phyloP scores from a whole-genome alignment of 2,329 filamentous ascomycete species.

The Diaporthe sp. region DNA sequence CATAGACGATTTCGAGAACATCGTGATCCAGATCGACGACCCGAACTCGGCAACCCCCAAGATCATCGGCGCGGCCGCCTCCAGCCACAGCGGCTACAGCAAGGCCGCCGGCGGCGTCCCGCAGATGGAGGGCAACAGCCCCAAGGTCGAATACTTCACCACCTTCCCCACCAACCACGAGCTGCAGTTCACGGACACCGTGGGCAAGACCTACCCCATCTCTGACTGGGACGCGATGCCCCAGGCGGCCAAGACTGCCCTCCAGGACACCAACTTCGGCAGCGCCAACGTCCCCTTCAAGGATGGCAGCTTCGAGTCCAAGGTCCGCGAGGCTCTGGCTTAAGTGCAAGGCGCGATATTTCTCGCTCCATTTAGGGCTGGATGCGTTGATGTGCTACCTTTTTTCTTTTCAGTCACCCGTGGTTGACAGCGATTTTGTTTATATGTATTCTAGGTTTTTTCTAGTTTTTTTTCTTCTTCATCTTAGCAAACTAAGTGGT shows the following conservation, averaged over 20 bases:
- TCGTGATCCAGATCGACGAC: conserved; percentile 51
- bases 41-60: conserved; percentile 41
- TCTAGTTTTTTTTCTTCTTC: neutral
- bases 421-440: neutral
- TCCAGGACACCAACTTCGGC: conserved; percentile 55
- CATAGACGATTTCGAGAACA: conserved; percentile 54
- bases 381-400: neutral
- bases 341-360: neutral
- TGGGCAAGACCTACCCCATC: conserved; percentile 54
- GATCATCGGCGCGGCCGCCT: conserved; percentile 53
- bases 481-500: neutral
- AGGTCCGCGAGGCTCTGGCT: conserved; percentile 28
- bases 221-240: conserved; percentile 58
- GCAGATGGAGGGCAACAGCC: conserved; percentile 42
- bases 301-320: conserved; percentile 28
- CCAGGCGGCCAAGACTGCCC: conserved; percentile 49
- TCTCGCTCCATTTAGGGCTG: neutral
- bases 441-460: neutral
- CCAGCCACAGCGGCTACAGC: conserved; percentile 53
- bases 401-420: neutral
- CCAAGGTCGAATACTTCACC: conserved; percentile 53
- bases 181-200: conserved; percentile 52
- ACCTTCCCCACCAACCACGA: conserved; percentile 53
- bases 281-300: conserved; percentile 58
- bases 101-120: conserved; percentile 44